Evolutionary conservation across 2,329 filamentous ascomycete genomes (phyloP).

Genomic region (Xylariaceae sp.): DNA sequence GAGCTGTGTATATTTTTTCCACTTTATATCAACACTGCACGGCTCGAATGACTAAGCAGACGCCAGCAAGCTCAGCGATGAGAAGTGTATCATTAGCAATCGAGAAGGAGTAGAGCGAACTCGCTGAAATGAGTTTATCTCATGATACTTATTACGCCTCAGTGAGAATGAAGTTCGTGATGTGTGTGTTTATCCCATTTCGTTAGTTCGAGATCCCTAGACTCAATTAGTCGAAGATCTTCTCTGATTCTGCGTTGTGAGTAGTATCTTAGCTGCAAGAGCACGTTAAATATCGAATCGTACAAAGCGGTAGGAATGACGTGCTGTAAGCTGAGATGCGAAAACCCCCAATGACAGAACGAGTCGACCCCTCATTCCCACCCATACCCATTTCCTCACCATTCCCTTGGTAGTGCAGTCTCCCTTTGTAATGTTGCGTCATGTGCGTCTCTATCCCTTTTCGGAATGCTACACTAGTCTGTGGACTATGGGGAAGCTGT

Average conservation of each 20-base stretch:
- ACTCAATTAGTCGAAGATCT: neutral
- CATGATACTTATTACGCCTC: neutral
- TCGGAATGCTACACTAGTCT: too few relatives aligned
- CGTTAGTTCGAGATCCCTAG: neutral
- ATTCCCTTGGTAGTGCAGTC: constrained; percentile 4
- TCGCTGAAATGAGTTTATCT: neutral
- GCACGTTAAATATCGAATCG: constrained; percentile 12
- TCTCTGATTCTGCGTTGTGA: constrained; percentile 4
- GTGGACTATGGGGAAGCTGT: neutral
- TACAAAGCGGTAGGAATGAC: constrained; percentile 21
- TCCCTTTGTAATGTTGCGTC: constrained; percentile 10
- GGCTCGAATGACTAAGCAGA: neutral
- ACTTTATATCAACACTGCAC: too few relatives aligned
- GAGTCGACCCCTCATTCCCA: constrained; percentile 22
- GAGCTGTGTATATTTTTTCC: too few relatives aligned
- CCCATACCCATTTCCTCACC: too few relatives aligned
- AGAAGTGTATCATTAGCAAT: neutral
- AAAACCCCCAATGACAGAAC: constrained; percentile 27
- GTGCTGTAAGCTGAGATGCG: constrained; percentile 23
- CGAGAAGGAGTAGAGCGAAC: neutral
- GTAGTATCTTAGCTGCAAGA: too few relatives aligned
- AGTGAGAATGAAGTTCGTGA: constrained; percentile 2
- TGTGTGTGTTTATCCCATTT: neutral
- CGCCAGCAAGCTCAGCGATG: neutral
- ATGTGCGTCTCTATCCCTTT: neutral